A percentile compares a stretch with the other conserved stretches of the same genome.
phyloP scores from a whole-genome alignment of 306 rosid genomes.

The Sindora glabra region DNA sequence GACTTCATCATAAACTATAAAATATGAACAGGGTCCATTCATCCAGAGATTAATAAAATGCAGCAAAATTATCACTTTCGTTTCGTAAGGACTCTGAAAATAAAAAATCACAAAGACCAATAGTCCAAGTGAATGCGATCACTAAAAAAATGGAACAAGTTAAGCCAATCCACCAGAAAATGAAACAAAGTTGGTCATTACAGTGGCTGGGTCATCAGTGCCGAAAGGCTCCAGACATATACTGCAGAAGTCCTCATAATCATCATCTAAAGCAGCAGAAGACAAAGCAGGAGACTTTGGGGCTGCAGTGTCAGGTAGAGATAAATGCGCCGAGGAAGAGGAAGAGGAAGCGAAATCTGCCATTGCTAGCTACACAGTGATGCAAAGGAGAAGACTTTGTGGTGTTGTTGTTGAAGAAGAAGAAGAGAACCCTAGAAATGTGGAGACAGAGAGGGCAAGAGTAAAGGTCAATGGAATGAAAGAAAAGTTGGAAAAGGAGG shows the following conservation, averaged over 20 bases:
- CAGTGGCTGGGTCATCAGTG: conserved; percentile 65
- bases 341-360: conserved; percentile 33
- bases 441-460: background rate
- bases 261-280: conserved; percentile 36
- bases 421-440: conserved; percentile 38
- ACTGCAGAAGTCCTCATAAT: conserved; percentile 68
- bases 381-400: conserved; percentile 1
- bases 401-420: background rate
- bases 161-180: background rate
- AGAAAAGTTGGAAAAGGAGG: conserved; percentile 13
- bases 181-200: conserved; percentile 16
- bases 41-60: background rate
- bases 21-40: too few species aligned
- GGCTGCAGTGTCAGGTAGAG: conserved; percentile 16
- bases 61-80: background rate
- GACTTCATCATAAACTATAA: background rate
- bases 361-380: conserved; percentile 22
- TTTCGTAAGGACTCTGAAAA: background rate
- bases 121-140: background rate
- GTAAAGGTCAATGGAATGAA: conserved; percentile 33
- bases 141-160: background rate
- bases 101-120: background rate
- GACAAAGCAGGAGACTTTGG: conserved; percentile 29
- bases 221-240: conserved; percentile 74
- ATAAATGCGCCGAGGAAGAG: conserved; percentile 6